Percentiles rank a stretch among this genome's conserved stretches.
These are phyloP conservation scores for Aethionema arabicum DNA, from an alignment of 345 rosid genomes.

Conservation along the genomic window DNA sequence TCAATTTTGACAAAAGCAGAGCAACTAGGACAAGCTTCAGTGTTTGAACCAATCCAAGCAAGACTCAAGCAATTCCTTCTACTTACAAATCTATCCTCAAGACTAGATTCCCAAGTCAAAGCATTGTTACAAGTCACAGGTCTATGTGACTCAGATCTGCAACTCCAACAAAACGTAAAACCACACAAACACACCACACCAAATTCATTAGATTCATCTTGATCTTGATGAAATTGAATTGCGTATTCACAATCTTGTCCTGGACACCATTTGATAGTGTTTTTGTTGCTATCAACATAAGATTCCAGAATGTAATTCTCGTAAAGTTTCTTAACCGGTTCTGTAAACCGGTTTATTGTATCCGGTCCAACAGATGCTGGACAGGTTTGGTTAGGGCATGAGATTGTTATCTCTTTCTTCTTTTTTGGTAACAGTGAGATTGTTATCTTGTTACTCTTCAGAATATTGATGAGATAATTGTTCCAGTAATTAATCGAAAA, in stretches of 20 bases:
- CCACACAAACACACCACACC: constrained; percentile 30
- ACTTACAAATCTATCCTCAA: background rate
- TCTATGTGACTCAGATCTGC: constrained; percentile 26
- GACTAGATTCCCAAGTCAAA: background rate
- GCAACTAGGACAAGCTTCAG: constrained; percentile 26
- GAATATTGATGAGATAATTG: background rate
- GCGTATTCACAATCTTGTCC: constrained; percentile 8
- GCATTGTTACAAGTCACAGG: constrained; percentile 26
- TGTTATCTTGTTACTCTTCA: background rate
- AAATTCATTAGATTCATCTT: background rate
- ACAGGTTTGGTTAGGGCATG: constrained; percentile 19
- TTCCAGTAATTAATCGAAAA: constrained; percentile 21
- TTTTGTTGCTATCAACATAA: constrained; percentile 11
- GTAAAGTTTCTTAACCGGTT: constrained; percentile 15
- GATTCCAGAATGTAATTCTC: constrained; percentile 3
- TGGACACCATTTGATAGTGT: constrained; percentile 25
- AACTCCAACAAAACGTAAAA: constrained; percentile 23
- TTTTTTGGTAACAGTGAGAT: no score
- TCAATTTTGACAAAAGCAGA: background rate
- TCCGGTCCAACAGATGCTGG: constrained; percentile 17
- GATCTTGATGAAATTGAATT: background rate
- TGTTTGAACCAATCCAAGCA: background rate
- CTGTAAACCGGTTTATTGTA: constrained; percentile 1
- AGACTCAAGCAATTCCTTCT: background rate
- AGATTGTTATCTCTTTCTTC: background rate